A percentile compares a stretch with the other conserved stretches of the same genome.
These are phyloP conservation scores for Colletotrichum sp. DNA, from an alignment of 2,329 filamentous ascomycete genomes.

Conservation along the genomic window DNA sequence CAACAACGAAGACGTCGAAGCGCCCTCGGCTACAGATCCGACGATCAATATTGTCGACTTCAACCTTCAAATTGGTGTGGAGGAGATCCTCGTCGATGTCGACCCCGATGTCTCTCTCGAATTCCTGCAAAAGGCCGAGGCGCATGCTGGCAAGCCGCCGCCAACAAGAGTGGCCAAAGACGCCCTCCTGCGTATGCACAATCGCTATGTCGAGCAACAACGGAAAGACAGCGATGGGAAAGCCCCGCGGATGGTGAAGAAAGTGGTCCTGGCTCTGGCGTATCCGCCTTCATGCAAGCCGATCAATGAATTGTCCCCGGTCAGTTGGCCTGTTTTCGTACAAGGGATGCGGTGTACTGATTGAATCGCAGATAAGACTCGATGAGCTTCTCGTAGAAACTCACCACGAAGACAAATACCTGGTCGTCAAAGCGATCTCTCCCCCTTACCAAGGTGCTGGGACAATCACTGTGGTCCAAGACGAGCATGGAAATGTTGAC, in stretches of 20 bases:
- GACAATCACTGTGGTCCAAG: constrained; percentile 37
- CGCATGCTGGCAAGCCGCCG: constrained; percentile 23
- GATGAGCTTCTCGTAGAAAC: constrained; percentile 32
- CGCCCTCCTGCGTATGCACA: constrained; percentile 21
- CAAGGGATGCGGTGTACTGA: neutral
- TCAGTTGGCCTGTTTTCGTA: neutral
- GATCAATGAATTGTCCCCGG: constrained; percentile 9
- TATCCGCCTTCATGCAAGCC: constrained; percentile 23
- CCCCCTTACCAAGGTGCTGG: constrained; percentile 36
- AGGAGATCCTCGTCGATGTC: constrained; percentile 24
- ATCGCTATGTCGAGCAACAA: constrained; percentile 21
- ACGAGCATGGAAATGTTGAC: constrained; percentile 37
- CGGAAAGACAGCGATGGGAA: neutral
- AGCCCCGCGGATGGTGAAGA: constrained; percentile 26
- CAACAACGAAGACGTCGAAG: neutral
- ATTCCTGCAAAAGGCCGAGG: constrained; percentile 22
- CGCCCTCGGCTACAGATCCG: neutral
- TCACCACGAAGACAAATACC: constrained; percentile 35
- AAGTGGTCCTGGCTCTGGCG: constrained; percentile 24
- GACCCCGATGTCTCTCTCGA: constrained; percentile 25
- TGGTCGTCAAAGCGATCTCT: constrained; percentile 33
- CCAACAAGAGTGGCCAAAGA: constrained; percentile 12
- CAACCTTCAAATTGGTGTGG: constrained; percentile 20
- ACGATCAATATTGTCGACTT: constrained; percentile 18
- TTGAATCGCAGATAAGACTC: constrained; percentile 28